Evolutionary conservation across 495 filamentous ascomycete species (phyloP).

Genomic region (Daldinia concentrica): DNA sequence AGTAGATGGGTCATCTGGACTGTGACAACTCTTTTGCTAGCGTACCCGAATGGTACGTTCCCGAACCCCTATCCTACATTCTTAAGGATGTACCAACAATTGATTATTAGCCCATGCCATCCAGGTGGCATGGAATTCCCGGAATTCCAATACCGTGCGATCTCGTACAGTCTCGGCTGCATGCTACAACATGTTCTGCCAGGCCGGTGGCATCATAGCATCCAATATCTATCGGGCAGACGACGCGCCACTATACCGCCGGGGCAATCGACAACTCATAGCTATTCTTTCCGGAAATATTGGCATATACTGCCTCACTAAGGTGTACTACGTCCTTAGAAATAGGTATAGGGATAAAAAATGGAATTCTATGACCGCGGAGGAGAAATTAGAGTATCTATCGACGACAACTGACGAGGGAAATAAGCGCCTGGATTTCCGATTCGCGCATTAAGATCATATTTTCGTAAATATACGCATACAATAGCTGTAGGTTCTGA

Average conservation of each 20-base stretch:
- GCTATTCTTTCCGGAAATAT: constrained; percentile 65
- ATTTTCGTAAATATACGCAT: too few species aligned
- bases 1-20: constrained; percentile 64
- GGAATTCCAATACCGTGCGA: constrained; percentile 67
- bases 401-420: constrained; percentile 72
- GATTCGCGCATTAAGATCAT: constrained; percentile 53
- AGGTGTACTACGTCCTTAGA: constrained; percentile 69
- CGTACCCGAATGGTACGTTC: constrained; percentile 64
- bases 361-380: constrained; percentile 71
- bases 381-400: constrained; percentile 70
- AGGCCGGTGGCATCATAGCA: constrained; percentile 68
- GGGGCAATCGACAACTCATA: constrained; percentile 70
- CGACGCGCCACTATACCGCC: constrained; percentile 69
- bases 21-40: constrained; percentile 66
- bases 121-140: constrained; percentile 51
- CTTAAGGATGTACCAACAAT: background rate
- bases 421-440: constrained; percentile 76
- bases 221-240: constrained; percentile 72
- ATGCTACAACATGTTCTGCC: constrained; percentile 74
- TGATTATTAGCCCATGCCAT: constrained; percentile 50
- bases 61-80: background rate
- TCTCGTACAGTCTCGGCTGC: constrained; percentile 66
- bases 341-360: constrained; percentile 58
- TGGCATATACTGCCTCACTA: constrained; percentile 63
- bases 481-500: too few species aligned